These are phyloP conservation scores for Nadsonia commutata DNA, from an alignment of 1,139 yeast genomes.

Conservation along the genomic window DNA sequence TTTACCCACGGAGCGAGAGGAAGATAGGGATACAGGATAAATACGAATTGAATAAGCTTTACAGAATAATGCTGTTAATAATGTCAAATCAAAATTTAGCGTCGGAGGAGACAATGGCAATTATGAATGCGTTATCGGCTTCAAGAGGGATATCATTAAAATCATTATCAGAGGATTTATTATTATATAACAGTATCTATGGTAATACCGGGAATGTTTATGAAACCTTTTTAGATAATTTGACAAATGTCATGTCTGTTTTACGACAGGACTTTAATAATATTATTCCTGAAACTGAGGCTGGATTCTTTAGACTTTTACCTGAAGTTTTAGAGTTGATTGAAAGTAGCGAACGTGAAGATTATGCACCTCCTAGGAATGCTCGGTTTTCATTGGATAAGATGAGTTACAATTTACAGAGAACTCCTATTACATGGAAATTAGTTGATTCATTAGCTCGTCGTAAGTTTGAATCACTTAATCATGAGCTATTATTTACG, in stretches of 20 bases:
- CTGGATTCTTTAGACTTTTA: background rate
- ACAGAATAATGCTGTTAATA: background rate
- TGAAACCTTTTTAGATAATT: background rate
- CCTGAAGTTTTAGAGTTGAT: background rate
- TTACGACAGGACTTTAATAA: background rate
- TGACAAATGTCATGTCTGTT: background rate
- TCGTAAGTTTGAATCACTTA: background rate
- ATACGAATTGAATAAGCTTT: too few species aligned
- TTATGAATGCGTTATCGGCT: background rate
- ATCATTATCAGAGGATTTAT: background rate
- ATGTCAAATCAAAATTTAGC: background rate
- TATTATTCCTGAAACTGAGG: background rate
- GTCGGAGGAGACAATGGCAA: background rate
- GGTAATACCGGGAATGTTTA: background rate
- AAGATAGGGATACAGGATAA: background rate
- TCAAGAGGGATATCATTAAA: background rate
- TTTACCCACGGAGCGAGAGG: background rate
- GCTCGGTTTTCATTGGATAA: background rate
- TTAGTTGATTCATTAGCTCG: background rate
- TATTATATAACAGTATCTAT: background rate
- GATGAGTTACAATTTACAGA: background rate
- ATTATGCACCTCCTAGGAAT: background rate
- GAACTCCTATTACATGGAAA: background rate
- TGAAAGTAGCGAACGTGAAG: background rate
- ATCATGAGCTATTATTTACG: too few species aligned